A percentile compares a stretch with the other conserved stretches of the same genome.
These are phyloP conservation scores for Colletotrichum sublineola DNA, from an alignment of 2,329 filamentous ascomycete species.

Conservation along the genomic window DNA sequence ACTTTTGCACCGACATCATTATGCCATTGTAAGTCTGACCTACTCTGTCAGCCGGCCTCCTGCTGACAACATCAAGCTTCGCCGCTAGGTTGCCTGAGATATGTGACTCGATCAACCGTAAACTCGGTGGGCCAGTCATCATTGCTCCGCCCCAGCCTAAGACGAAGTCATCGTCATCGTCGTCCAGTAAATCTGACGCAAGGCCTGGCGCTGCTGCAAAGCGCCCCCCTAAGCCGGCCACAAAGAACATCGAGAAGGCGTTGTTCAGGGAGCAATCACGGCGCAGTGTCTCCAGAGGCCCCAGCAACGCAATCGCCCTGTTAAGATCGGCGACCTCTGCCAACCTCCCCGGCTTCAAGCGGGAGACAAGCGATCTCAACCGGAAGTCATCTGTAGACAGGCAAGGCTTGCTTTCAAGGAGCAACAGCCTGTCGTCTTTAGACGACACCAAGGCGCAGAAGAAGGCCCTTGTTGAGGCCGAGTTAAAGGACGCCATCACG, in stretches of 20 bases:
- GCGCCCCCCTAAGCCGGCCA: conserved; percentile 57
- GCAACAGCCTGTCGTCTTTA: conserved; percentile 63
- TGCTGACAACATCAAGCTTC: conserved; percentile 68
- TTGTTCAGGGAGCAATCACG: conserved; percentile 70
- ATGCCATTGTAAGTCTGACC: conserved; percentile 75
- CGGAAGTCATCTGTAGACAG: conserved; percentile 57
- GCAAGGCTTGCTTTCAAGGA: conserved; percentile 52
- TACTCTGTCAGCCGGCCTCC: neutral
- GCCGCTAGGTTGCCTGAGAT: conserved; percentile 80
- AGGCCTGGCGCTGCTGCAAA: conserved; percentile 67
- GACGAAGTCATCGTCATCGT: conserved; percentile 50
- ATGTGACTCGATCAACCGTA: conserved; percentile 78
- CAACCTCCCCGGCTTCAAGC: conserved; percentile 72
- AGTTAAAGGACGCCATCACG: conserved; percentile 80
- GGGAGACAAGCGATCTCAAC: conserved; percentile 73
- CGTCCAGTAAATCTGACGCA: conserved; percentile 56
- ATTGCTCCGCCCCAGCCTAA: conserved; percentile 67
- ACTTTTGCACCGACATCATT: conserved; percentile 86
- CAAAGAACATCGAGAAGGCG: conserved; percentile 72
- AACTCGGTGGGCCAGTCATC: conserved; percentile 79
- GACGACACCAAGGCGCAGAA: conserved; percentile 72
- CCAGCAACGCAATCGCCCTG: conserved; percentile 71
- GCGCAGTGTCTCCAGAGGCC: conserved; percentile 68
- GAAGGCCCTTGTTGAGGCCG: conserved; percentile 76
- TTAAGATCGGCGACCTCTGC: conserved; percentile 78